Evolutionary conservation across 2,329 filamentous ascomycete species (phyloP).

Genomic region (Westerdykella aurantiaca): DNA sequence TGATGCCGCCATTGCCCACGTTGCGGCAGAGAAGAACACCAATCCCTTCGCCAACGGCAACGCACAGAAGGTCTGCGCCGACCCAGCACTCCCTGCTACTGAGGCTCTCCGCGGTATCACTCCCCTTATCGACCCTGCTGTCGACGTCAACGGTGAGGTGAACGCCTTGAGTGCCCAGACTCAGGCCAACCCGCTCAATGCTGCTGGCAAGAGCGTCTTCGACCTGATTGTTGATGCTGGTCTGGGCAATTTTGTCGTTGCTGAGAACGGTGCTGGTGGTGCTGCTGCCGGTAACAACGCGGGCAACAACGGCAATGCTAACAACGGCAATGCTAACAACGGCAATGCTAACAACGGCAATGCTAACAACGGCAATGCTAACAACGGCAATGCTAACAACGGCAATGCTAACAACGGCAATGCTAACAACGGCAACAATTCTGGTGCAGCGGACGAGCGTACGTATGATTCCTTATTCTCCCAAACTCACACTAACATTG

Average conservation of each 20-base stretch:
- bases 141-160: conserved; percentile 51
- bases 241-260: conserved; percentile 55
- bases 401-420: conserved; percentile 4
- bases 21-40: conserved; percentile 67
- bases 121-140: conserved; percentile 61
- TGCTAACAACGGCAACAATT: conserved; percentile 7
- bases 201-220: conserved; percentile 59
- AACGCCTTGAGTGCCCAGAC: conserved; percentile 56
- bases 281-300: conserved; percentile 29
- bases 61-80: conserved; percentile 57
- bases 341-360: conserved; percentile 6
- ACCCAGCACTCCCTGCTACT: conserved; percentile 57
- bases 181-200: conserved; percentile 50
- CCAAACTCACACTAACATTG: not conserved
- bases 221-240: conserved; percentile 58
- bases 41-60: conserved; percentile 59
- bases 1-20: conserved; percentile 56
- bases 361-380: conserved; percentile 2
- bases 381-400: conserved; percentile 6
- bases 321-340: conserved; percentile 2
- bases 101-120: conserved; percentile 59
- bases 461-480: not conserved
- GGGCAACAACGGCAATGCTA: conserved; percentile 12
- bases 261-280: conserved; percentile 34
- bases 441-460: not conserved